Conservation (phyloP, 148 eudicot genomes). For the Spergularia marina region DNA sequence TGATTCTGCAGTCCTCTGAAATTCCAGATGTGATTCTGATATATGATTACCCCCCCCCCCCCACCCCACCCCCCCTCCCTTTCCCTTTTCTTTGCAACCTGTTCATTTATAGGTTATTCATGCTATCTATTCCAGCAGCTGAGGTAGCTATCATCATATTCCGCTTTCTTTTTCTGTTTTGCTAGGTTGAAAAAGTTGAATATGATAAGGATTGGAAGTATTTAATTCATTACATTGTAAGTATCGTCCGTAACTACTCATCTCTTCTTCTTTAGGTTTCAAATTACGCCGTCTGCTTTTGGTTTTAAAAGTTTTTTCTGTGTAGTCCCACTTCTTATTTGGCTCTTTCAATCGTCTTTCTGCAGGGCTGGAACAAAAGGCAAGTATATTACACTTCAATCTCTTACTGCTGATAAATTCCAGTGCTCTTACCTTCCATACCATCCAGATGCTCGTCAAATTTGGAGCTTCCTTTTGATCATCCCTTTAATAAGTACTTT, state of each 20-base stretch:
- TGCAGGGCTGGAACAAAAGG: conserved; percentile 20
- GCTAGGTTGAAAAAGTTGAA: conserved; percentile 17
- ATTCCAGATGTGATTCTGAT: not conserved
- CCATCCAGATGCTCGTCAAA: conserved; percentile 15
- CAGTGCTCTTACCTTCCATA: conserved; percentile 13
- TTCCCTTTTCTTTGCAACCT: too few species aligned
- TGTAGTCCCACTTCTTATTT: not conserved
- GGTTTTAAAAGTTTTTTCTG: not conserved
- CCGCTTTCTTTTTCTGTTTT: conserved; percentile 10
- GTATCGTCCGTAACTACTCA: not conserved
- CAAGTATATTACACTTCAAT: conserved; percentile 15
- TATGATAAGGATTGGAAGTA: conserved; percentile 14
- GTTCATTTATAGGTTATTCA: not conserved
- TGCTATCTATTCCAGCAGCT: not conserved
- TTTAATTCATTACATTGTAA: conserved; percentile 15
- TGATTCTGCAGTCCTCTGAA: not conserved
- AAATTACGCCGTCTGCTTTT: not conserved
- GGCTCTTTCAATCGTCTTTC: not conserved
- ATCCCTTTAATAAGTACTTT: conserved; percentile 17
- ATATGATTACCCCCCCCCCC: not conserved
- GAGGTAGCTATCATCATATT: conserved; percentile 11
- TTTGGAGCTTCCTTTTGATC: conserved; percentile 11
- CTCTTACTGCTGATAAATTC: conserved; percentile 1
- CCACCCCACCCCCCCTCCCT: not conserved
- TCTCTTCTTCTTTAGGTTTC: not conserved